phyloP scores from a whole-genome alignment of 2,329 filamentous ascomycete genomes.

The Ceratocystis harringtonii region DNA sequence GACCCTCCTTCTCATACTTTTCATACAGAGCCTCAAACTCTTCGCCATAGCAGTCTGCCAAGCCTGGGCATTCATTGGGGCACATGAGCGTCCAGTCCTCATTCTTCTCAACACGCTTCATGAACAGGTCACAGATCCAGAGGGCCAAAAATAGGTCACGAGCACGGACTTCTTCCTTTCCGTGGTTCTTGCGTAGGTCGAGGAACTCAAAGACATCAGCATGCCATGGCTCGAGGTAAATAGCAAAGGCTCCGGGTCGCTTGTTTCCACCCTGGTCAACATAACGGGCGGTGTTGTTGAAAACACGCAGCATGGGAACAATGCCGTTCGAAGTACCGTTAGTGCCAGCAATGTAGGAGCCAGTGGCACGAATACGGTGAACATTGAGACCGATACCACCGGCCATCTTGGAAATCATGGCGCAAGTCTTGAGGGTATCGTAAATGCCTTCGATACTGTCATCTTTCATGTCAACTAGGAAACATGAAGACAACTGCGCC shows the following conservation, averaged over 20 bases:
- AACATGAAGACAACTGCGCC: constrained; percentile 91
- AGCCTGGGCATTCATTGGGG: constrained; percentile 85
- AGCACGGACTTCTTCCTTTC: constrained; percentile 93
- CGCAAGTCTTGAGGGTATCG: constrained; percentile 96
- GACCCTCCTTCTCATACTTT: constrained; percentile 75
- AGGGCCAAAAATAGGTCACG: constrained; percentile 95
- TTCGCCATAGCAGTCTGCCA: constrained; percentile 93
- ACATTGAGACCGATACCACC: constrained; percentile 95
- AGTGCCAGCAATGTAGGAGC: constrained; percentile 94
- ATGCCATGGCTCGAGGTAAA: constrained; percentile 99
- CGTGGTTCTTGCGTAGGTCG: constrained; percentile 97
- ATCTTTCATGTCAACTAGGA: constrained; percentile 98
- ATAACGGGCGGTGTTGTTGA: constrained; percentile 98
- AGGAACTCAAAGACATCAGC: constrained; percentile 95
- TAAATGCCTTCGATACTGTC: constrained; percentile 99
- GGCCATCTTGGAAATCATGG: constrained; percentile 99
- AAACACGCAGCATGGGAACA: constrained; percentile 94
- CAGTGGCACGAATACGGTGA: constrained; percentile 91
- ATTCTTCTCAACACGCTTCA: constrained; percentile 98
- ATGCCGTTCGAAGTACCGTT: constrained; percentile 97
- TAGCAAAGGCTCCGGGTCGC: constrained; percentile 93
- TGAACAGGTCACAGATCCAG: constrained; percentile 98
- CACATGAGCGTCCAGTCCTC: constrained; percentile 96
- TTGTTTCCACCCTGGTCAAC: constrained; percentile 99
- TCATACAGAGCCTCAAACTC: constrained; percentile 94